phyloP scores from a whole-genome alignment of 2,329 filamentous ascomycete species.

The Zymoseptoria ardabiliae region DNA sequence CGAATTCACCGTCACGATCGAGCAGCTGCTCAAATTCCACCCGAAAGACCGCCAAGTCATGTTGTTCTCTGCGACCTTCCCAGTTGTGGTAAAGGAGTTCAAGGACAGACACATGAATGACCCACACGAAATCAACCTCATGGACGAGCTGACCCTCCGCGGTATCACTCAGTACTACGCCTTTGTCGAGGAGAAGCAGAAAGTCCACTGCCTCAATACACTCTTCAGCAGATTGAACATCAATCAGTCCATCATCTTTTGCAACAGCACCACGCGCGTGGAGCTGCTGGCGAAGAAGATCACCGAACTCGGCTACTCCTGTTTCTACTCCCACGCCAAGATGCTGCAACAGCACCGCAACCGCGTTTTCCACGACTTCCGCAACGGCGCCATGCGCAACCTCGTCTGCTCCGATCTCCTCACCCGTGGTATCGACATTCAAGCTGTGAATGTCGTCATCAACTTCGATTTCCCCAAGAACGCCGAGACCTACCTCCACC shows the following conservation, averaged over 20 bases:
- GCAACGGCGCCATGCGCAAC: conserved; percentile 95
- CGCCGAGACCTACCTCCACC: conserved; percentile 95
- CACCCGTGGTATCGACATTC: conserved; percentile 98
- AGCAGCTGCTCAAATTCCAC: conserved; percentile 90
- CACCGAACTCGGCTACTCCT: conserved; percentile 96
- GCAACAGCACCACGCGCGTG: conserved; percentile 97
- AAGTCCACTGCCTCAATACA: conserved; percentile 97
- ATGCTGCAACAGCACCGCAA: conserved; percentile 97
- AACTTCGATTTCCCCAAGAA: conserved; percentile 99
- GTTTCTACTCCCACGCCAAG: conserved; percentile 97
- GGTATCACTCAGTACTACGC: conserved; percentile 99
- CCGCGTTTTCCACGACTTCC: conserved; percentile 98
- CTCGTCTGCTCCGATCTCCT: conserved; percentile 95
- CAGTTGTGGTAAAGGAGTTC: conserved; percentile 93
- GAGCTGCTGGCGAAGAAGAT: conserved; percentile 98
- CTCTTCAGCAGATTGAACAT: conserved; percentile 98
- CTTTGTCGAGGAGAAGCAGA: conserved; percentile 98
- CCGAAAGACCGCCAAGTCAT: conserved; percentile 97
- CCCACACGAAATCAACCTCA: conserved; percentile 98
- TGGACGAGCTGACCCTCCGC: conserved; percentile 96
- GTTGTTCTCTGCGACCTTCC: conserved; percentile 98
- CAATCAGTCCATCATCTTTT: conserved; percentile 99
- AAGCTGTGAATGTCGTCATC: conserved; percentile 98
- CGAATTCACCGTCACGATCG: conserved; percentile 95
- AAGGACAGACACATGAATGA: conserved; percentile 96